Percentiles rank a stretch among this genome's conserved stretches.
Evolutionary conservation across 176 grass and related monocot species (phyloP).

Genomic region (Eremochloa ophiuroides): DNA sequence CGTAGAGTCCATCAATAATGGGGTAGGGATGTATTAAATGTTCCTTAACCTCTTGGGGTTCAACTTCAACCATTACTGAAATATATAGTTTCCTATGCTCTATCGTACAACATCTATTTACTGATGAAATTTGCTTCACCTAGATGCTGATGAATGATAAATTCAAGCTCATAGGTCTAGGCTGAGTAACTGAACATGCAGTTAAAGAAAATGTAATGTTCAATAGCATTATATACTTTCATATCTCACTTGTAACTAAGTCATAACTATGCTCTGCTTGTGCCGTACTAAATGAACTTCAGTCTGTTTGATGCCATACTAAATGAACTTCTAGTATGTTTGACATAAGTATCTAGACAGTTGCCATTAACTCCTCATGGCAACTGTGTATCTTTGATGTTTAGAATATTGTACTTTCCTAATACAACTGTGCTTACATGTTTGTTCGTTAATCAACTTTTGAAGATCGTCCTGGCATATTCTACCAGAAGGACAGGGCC

Average conservation of each 20-base stretch:
- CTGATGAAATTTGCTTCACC: neutral
- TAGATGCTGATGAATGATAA: neutral
- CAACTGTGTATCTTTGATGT: neutral
- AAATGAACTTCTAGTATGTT: neutral
- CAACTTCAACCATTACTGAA: neutral
- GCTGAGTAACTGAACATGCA: neutral
- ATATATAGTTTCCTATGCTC: neutral
- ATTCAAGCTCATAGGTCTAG: neutral
- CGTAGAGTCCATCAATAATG: neutral
- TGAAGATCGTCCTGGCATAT: constrained; percentile 63
- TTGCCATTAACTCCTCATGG: neutral
- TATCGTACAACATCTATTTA: neutral
- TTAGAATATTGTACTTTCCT: neutral
- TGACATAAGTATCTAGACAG: neutral
- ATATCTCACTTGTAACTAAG: neutral
- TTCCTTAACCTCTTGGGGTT: neutral
- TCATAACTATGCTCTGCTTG: neutral
- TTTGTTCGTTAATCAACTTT: neutral
- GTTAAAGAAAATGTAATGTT: neutral
- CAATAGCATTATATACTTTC: neutral
- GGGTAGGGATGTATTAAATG: neutral
- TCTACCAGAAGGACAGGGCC: constrained; percentile 47
- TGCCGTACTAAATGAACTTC: neutral
- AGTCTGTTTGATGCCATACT: neutral
- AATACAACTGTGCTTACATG: neutral